Base-by-base conservation (phyloP, 2,329 filamentous ascomycete genomes). In the Colletotrichum simmondsii region DNA sequence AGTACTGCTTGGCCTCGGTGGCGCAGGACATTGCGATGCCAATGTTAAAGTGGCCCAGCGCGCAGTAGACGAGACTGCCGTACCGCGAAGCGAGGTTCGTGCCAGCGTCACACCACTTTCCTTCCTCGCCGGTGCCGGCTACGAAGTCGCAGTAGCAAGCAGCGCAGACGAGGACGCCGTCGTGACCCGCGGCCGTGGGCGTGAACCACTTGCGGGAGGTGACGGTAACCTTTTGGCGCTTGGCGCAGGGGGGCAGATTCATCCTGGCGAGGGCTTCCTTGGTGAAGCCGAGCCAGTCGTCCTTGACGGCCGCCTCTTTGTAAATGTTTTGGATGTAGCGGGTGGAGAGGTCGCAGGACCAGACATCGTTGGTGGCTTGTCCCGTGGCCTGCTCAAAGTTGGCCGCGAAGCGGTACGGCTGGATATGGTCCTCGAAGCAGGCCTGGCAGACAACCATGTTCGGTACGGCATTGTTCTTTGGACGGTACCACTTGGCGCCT, bases 101-200 rank as follows among this genome's bases (percentile, higher is more conserved):
- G 49, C 4, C 75, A n/a, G 65, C 79, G 58, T 68, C 72, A 64
- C 37, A 67, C 71, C 68, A 81, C 62, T 74, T 78, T 35, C 62
- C 57, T 16, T 79, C 79, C 8, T 84, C 79, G 2, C 76, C 76
- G 0, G 80, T 79, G 49, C 75, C 77, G 35, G 78, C 65, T 24
- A 85, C 77, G 22, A 80, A 78, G 75, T 86, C 83, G 65, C 76
- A 78, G 70, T 80, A 84, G 71, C 84, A 85, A 1, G 81, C 78
- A 6, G 75, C 76, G 63, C 83, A 86, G 14, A 84, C 73, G 0
- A 82, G 75, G 0, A 83, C 72, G 3, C 75, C 77, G 0, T 60
- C 56, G 0, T 77, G 79, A 0, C 78, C 76, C 0, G 72, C 22
- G 42, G 54, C 73, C 19, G 42, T n/a, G 2, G 81, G 79, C 4